Base-by-base conservation (phyloP, 116 monocot genomes). In the Zostera marina region DNA sequence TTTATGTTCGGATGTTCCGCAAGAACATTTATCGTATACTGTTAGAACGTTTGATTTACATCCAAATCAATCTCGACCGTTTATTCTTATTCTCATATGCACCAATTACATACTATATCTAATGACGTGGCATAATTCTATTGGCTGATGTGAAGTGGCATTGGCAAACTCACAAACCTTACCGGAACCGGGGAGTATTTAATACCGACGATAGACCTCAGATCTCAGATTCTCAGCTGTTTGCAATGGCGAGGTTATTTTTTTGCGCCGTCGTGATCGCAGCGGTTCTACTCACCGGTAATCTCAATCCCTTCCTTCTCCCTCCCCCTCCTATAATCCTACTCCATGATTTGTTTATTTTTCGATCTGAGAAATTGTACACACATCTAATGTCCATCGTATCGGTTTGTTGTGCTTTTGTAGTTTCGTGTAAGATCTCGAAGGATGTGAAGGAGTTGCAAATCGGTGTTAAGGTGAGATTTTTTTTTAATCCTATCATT, bases 381-480 rank as follows among this genome's bases (percentile, higher is more conserved):
- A 32, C 4, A 32, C 32, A 32, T 32, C 32, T 1, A 5, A 32
- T 32, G 2, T 32, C 32, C 32, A 5, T 32, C 32, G 32, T 32
- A 12, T 61, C 47, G 61, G 4, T 8, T 0, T 26, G 1, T 54
- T 20, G 11, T 65, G 53, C 9, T 57, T 11, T 42, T 23, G 49
- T 19, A 60, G 68, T 42, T 60, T 68, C 68, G 21, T 60, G 60
- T 5, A 61, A 60, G 60, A 68, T 52, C 12, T 44, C 68, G 24
- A 47, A 20, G 32, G 68, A 68, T 17, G 68, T 68, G 52, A 68
- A 52, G 52, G 59, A 60, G 53, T 58, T 68, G 53, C 68, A 68
- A 43, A 68, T 68, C 22, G 68, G 68, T 20, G 68, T 68, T 42
- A 68, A 68, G 68, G 68, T 68, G 60, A 42, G 66, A 17, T 43